Evolutionary conservation across 169 alveolate species (phyloP), one percentile per base, ranked within the genome.

Genomic region (Plasmodium coatneyi): DNA sequence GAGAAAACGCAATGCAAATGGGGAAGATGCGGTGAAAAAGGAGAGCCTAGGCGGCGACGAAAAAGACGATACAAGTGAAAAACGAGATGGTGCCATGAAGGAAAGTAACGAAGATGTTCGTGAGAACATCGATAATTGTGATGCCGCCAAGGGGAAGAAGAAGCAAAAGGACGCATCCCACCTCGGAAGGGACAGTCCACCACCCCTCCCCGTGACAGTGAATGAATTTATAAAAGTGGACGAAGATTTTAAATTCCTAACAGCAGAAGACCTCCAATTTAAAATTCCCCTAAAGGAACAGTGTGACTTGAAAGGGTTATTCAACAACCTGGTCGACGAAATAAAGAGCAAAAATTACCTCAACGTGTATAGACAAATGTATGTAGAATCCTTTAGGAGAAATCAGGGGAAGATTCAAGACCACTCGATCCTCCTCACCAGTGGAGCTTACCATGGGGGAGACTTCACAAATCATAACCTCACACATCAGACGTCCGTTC

Each of bases 211-310:
- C 12, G 60, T 49, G 60, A 14, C 76, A 66, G 14, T 2, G 76
- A 66, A 49, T 32, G 86, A 74, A 34, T 72, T 46, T 28, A 86
- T 86, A 34, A 86, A 86, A 34, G 60, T 34, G 0, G 87, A 86
- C 16, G 87, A 54, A 3, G 84, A 76, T 86, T 52, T 74, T 3
- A 74, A 86, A 7, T 86, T 76, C 80, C 41, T 86, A n/a, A 78
- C 79, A 22, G 32, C 56, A 76, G 66, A 52, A 22, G 93, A 86
- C 22, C 66, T 74, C 0, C 70, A 74, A 16, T 86, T 74, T 74
- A 76, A 76, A 19, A 76, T 86, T 5, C 93, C 86, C 28, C 5
- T 86, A 52, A 86, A 86, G 70, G 84, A 86, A 9, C 60, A 86
- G 39, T 86, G 93, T 7, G 84, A 74, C 7, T 32, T 72, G 66